These are phyloP conservation scores for Aureobasidium sp. DNA, from an alignment of 2,329 filamentous ascomycete species.

Conservation along the genomic window DNA sequence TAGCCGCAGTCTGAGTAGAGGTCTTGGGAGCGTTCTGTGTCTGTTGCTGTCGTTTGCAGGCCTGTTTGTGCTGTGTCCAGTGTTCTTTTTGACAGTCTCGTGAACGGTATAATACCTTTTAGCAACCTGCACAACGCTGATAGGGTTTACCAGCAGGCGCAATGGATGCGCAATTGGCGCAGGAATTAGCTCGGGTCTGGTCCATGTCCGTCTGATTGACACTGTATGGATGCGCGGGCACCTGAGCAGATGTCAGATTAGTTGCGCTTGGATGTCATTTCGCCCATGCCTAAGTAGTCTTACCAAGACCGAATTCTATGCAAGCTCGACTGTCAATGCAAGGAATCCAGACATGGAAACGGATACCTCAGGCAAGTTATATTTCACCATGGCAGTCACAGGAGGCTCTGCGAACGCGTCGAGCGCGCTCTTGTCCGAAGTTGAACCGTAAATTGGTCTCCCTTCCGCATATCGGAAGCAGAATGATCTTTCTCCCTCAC, in stretches of 20 bases:
- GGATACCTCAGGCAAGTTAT: neutral
- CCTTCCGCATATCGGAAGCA: neutral
- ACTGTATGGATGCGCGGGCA: too few relatives aligned
- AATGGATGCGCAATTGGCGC: neutral
- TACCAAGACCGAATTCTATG: neutral
- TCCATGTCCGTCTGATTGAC: neutral
- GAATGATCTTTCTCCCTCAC: neutral
- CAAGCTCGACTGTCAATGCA: neutral
- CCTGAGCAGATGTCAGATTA: neutral
- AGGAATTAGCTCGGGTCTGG: neutral
- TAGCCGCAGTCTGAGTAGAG: neutral
- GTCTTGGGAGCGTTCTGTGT: neutral
- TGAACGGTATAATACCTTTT: neutral
- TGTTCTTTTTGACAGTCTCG: neutral
- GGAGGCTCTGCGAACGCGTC: neutral
- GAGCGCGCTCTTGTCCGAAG: neutral
- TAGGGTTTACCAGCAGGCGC: neutral
- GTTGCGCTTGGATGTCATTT: neutral
- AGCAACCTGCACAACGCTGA: neutral
- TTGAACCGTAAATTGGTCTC: neutral
- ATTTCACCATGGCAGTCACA: neutral
- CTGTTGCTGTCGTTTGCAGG: neutral
- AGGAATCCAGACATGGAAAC: neutral
- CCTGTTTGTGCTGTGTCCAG: neutral
- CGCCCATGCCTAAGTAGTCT: neutral